Evolutionary conservation across 1,139 yeast species (phyloP).

Genomic region (Saccharomyces hybrid): DNA sequence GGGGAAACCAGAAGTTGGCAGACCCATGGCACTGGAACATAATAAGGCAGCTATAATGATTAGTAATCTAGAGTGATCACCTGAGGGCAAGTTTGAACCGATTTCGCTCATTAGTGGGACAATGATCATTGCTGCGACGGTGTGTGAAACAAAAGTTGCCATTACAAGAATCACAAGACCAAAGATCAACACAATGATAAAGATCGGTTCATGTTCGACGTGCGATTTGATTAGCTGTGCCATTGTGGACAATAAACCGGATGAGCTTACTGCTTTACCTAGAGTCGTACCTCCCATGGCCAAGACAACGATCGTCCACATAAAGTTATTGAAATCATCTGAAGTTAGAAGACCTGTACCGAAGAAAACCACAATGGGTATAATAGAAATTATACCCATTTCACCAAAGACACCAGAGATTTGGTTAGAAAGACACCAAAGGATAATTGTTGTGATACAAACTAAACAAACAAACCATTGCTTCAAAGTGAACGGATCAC

Average conservation of each 20-base stretch:
- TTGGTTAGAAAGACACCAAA: conserved; percentile 80
- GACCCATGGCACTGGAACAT: conserved; percentile 91
- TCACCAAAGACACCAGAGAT: conserved; percentile 71
- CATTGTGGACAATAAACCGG: conserved; percentile 73
- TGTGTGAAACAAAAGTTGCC: conserved; percentile 92
- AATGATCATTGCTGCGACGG: conserved; percentile 88
- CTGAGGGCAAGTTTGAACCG: conserved; percentile 57
- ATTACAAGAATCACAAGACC: conserved; percentile 71
- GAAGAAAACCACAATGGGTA: conserved; percentile 76
- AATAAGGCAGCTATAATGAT: conserved; percentile 79
- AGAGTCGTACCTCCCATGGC: conserved; percentile 97
- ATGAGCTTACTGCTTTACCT: conserved; percentile 84
- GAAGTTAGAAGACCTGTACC: conserved; percentile 79
- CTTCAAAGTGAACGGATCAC: conserved; percentile 60
- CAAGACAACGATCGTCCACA: conserved; percentile 87
- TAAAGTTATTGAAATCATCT: conserved; percentile 84
- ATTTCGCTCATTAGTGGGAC: conserved; percentile 83
- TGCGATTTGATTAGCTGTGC: conserved; percentile 58
- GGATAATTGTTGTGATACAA: conserved; percentile 58
- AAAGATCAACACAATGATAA: conserved; percentile 62
- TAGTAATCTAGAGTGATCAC: conserved; percentile 43
- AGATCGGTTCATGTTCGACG: conserved; percentile 55
- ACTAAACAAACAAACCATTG: conserved; percentile 65
- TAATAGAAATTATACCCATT: conserved; percentile 79
- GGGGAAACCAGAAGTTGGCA: conserved; percentile 95